Conservation (phyloP, 2,329 filamentous ascomycete species). For the Ophiognomonia clavigignenti-juglandacearum region DNA sequence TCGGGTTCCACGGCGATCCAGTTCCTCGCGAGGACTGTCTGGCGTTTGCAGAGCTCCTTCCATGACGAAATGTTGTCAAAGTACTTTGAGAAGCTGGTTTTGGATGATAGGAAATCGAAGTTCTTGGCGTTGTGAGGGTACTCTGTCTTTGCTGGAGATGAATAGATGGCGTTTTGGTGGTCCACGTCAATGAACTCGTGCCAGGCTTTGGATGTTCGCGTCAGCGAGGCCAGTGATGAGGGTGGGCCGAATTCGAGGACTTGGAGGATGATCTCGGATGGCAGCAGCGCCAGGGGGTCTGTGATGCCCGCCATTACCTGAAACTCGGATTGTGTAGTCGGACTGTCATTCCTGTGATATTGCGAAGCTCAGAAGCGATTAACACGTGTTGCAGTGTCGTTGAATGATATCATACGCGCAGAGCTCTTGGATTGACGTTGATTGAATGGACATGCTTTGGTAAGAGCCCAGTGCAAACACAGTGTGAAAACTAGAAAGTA, state of each 20-base stretch:
- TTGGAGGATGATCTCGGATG: constrained; percentile 20
- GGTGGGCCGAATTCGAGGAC: constrained; percentile 18
- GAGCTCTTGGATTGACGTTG: too few relatives aligned
- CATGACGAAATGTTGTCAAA: constrained; percentile 31
- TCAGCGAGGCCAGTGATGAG: constrained; percentile 14
- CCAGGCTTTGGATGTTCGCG: constrained; percentile 16
- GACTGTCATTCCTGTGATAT: neutral
- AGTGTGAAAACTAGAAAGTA: too few relatives aligned
- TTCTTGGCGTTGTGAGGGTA: constrained; percentile 1
- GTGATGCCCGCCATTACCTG: neutral
- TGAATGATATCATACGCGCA: too few relatives aligned
- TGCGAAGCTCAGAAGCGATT: neutral
- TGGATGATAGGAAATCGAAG: neutral
- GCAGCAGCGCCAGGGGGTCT: constrained; percentile 18
- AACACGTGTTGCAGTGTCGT: neutral
- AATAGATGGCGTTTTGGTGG: constrained; percentile 20
- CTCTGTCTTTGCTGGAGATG: constrained; percentile 1
- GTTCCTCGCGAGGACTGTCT: constrained; percentile 32
- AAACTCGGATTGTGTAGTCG: too few relatives aligned
- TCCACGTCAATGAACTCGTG: constrained; percentile 18
- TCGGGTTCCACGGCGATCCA: constrained; percentile 30
- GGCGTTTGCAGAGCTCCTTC: constrained; percentile 39
- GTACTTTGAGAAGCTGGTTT: constrained; percentile 26
- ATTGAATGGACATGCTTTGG: too few relatives aligned
- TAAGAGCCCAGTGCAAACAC: too few relatives aligned